Evolutionary conservation across 306 rosid species (phyloP), one percentile per base, ranked within the genome.

Genomic region (Crotalaria pallida): DNA sequence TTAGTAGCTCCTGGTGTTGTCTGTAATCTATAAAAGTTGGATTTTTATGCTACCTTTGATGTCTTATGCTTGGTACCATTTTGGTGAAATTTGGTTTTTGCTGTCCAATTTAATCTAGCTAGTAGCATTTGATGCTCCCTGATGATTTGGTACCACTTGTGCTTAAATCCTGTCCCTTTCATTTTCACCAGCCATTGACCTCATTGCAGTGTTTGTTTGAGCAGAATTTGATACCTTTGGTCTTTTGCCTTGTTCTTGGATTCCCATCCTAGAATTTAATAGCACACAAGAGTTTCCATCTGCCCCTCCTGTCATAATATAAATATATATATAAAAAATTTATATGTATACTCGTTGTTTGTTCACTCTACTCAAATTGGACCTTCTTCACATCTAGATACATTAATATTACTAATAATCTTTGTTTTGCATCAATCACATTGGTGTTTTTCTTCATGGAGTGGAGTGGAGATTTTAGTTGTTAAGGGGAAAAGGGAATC

Each of bases 401-500:
- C n/a, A n/a, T n/a, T n/a, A n/a, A n/a, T n/a, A n/a, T 31, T 18
- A 10, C 7, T 53, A 34, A 34, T 56, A 40, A 41, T 41, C 57
- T 74, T 74, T 44, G 74, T 19, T 76, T 58, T 44, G 43, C 71
- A 58, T 76, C 82, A 73, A 81, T 76, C 85, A 56, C 70, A 63
- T 62, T 77, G 83, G 58, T 65, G 71, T 69, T 62, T 71, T 16
- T 65, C 36, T 65, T 75, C 79, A 77, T 79, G 81, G 79, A 72
- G 22, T 79, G 81, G 79, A 72, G 22, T 79, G 77, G 72, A 67
- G 87, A 67, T 76, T 65, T 76, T 78, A 73, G 82, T 74, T 76
- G 75, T 52, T 17, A 71, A 84, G 88, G 80, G 75, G 74, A 83
- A 89, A 94, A 91, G 99, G 96, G 97, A 87, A 95, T 95, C 92